A percentile compares a stretch with the other conserved stretches of the same genome.
phyloP scores from a whole-genome alignment of 352 stramenopile genomes.

The Pythium utonaiense region DNA sequence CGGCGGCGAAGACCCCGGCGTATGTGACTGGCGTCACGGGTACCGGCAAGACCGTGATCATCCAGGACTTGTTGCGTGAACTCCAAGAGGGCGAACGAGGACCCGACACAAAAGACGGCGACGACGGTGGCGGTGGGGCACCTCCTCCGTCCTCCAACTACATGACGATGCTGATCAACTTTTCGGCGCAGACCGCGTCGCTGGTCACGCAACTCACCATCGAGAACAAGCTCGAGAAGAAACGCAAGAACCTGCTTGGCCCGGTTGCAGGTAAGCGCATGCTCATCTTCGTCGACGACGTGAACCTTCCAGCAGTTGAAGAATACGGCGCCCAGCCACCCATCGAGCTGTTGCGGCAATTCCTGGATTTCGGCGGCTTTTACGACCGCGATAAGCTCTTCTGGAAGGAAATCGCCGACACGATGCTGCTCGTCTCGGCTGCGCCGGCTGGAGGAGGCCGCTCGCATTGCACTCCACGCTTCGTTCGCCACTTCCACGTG shows the following conservation, averaged over 20 bases:
- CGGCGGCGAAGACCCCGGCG: constrained; percentile 43
- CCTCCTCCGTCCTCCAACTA: constrained; percentile 36
- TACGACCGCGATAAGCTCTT: constrained; percentile 97
- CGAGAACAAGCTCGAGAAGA: constrained; percentile 94
- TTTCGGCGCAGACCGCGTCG: constrained; percentile 89
- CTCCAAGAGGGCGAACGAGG: constrained; percentile 23
- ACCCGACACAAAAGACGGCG: constrained; percentile 7
- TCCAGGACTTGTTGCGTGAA: constrained; percentile 52
- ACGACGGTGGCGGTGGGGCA: constrained; percentile 6
- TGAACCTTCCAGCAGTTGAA: constrained; percentile 94
- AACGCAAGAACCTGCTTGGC: constrained; percentile 92
- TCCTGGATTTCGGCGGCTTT: constrained; percentile 94
- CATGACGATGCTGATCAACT: constrained; percentile 87
- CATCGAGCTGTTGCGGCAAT: constrained; percentile 93
- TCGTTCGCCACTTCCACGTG: constrained; percentile 95
- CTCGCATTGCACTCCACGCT: constrained; percentile 87
- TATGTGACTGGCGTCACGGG: constrained; percentile 79
- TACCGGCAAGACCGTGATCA: constrained; percentile 74
- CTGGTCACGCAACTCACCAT: constrained; percentile 89
- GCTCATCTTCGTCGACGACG: constrained; percentile 95
- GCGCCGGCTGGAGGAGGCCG: constrained; percentile 89
- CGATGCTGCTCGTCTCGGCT: constrained; percentile 87
- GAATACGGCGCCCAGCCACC: constrained; percentile 93
- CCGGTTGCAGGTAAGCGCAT: constrained; percentile 84
- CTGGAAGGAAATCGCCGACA: constrained; percentile 95